Conservation (phyloP, 257 asterid genomes). For the Ligustrum vulgare region DNA sequence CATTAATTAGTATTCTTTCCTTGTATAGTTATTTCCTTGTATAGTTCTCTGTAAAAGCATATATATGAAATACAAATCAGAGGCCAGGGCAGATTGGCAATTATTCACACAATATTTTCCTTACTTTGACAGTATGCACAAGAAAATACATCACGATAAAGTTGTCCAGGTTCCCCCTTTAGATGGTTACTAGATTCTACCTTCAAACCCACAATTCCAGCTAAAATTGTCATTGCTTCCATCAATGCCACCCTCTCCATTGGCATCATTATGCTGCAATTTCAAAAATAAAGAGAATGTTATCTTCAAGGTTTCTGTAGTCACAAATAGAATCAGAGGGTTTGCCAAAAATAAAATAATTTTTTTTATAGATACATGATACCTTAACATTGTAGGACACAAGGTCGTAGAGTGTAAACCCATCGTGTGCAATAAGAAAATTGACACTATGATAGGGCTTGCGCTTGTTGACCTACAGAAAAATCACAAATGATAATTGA, state of each 20-base stretch:
- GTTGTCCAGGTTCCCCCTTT: not conserved
- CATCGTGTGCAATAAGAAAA: constrained; percentile 92
- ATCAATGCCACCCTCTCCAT: constrained; percentile 97
- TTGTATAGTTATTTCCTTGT: too few relatives aligned
- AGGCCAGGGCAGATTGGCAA: too few relatives aligned
- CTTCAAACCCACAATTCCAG: constrained; percentile 99
- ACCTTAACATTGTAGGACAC: constrained; percentile 94
- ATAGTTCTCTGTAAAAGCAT: too few relatives aligned
- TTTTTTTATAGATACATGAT: constrained; percentile 23
- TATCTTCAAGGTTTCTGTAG: not conserved
- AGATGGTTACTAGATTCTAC: constrained; percentile 35
- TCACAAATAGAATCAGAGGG: not conserved
- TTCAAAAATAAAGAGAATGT: constrained; percentile 16
- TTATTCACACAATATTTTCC: too few relatives aligned
- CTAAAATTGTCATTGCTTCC: constrained; percentile 92
- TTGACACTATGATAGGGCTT: constrained; percentile 86
- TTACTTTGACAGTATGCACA: not conserved
- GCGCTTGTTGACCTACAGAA: constrained; percentile 76
- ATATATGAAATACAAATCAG: too few relatives aligned
- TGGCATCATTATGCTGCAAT: constrained; percentile 87
- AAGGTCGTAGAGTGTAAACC: constrained; percentile 88
- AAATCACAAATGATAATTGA: constrained; percentile 10
- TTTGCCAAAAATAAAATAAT: not conserved
- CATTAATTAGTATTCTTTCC: too few relatives aligned
- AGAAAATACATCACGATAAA: not conserved